These are phyloP conservation scores for Oryza glumipatula DNA, from an alignment of 176 grass and related monocot species.

Conservation along the genomic window DNA sequence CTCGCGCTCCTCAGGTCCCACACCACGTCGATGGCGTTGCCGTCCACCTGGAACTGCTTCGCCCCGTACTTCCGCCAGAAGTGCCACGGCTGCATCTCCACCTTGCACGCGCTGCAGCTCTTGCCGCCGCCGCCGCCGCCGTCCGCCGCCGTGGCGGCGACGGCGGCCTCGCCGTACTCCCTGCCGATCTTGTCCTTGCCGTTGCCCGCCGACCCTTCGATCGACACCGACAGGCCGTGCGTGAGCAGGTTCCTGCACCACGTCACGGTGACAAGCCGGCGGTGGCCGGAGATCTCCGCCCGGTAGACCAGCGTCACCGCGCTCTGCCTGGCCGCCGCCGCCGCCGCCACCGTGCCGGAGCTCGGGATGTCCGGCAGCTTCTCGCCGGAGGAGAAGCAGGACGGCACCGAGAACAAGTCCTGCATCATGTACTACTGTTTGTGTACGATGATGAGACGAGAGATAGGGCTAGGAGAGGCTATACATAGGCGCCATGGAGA, in stretches of 20 bases:
- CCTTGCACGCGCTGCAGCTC: conserved; percentile 64
- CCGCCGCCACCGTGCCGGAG: conserved; percentile 4
- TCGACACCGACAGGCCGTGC: conserved; percentile 75
- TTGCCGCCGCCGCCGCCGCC: not conserved
- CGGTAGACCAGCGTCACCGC: conserved; percentile 64
- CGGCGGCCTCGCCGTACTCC: conserved; percentile 22
- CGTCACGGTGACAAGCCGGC: conserved; percentile 69
- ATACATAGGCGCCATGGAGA: conserved; percentile 48
- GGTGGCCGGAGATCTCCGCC: conserved; percentile 56
- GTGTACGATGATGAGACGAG: not conserved
- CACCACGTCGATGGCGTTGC: conserved; percentile 64
- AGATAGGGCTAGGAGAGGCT: conserved; percentile 21
- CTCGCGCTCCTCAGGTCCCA: conserved; percentile 80
- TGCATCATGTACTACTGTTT: conserved; percentile 59
- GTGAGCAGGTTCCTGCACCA: conserved; percentile 89
- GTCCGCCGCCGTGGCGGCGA: not conserved
- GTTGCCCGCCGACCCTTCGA: conserved; percentile 54
- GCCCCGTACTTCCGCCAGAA: conserved; percentile 88
- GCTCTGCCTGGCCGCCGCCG: conserved; percentile 46
- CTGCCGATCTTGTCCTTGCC: conserved; percentile 57
- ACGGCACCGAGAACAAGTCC: conserved; percentile 72
- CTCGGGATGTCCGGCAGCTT: conserved; percentile 51
- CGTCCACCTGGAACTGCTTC: conserved; percentile 70
- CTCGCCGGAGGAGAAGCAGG: conserved; percentile 73
- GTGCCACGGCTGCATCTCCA: conserved; percentile 91